Evolutionary conservation across 2,329 filamentous ascomycete species (phyloP).

Genomic region (Fusarium illudens): DNA sequence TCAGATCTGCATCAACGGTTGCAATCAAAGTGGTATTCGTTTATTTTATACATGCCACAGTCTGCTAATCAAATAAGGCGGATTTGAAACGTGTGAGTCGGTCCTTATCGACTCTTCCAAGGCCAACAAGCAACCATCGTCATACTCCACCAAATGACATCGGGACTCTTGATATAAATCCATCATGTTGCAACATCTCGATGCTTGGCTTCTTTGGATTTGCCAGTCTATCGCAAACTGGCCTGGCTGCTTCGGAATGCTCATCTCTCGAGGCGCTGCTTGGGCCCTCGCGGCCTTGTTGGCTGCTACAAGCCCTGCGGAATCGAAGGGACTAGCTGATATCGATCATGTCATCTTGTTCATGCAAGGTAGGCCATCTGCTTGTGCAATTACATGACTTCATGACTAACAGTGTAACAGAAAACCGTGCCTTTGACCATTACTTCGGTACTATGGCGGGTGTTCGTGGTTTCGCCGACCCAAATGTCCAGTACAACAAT

Average conservation of each 20-base stretch:
- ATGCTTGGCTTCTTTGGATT: slow-evolving; percentile 35
- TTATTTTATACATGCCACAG: not conserved
- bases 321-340: not conserved
- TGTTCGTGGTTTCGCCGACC: slow-evolving; percentile 63
- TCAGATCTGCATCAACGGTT: not conserved
- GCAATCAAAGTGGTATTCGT: not conserved
- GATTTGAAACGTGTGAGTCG: not conserved
- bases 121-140: not conserved
- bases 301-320: not conserved
- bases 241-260: not conserved
- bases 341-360: not conserved
- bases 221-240: not conserved
- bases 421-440: slow-evolving; percentile 52
- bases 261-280: not conserved
- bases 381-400: not conserved
- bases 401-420: slow-evolving; percentile 17
- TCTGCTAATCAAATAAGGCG: not conserved
- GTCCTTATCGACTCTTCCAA: not conserved
- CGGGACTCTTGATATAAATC: slow-evolving; percentile 41
- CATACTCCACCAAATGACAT: not conserved
- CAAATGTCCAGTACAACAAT: slow-evolving; percentile 55
- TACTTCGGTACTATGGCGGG: slow-evolving; percentile 66
- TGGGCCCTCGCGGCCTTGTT: not conserved
- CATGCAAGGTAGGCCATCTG: not conserved
- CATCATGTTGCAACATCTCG: slow-evolving; percentile 67